Base-by-base conservation (phyloP, 495 filamentous ascomycete genomes). In the Sporormia fimetaria region DNA sequence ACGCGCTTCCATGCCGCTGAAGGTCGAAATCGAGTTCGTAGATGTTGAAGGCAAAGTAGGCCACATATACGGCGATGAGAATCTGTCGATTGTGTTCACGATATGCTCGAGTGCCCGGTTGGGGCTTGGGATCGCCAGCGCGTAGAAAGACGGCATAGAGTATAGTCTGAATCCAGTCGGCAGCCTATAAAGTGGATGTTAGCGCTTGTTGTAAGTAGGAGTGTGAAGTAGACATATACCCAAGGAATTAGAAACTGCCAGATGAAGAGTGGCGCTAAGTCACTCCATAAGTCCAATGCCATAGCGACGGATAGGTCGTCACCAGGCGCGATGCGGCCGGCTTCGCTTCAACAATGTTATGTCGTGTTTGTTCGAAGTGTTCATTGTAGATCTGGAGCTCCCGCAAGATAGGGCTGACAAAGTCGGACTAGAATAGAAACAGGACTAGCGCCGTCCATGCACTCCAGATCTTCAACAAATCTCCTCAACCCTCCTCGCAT, bases 121-220 rank as follows among this genome's bases (percentile, higher is more conserved):
- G 65, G 1, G 90, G 90, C 28, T 75, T 78, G 15, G 78, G 81
- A 45, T 92, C 81, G 49, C 90, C 90, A 20, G 86, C 90, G 49
- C 90, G 87, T 52, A 94, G 88, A 12, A 83, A 82, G 47, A 96
- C 67, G 56, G 78, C 67, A 68, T 95, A 98, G 66, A 83, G 94
- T 48, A 93, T 59, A 32, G 67, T 70, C 51, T 95, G 85, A 8
- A 84, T 49, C 65, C 80, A 83, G 47, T 76, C 75, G 39, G 85
- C 87, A 15, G 75, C 80, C 55, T 92, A 72, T 81, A 88, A 54
- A 11, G 2, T 33, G 12, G 23, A 40, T 36, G 42, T n/a, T n/a
- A n/a, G n/a, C n/a, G 45, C 27, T 37, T 3, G 18, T 2, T 4
- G 25, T 18, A 11, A 21, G 9, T 12, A 5, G 4, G 29, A 7